A percentile compares a stretch with the other conserved stretches of the same genome.
Conservation (phyloP, 352 stramenopile species). For the Pythium monospermum region DNA sequence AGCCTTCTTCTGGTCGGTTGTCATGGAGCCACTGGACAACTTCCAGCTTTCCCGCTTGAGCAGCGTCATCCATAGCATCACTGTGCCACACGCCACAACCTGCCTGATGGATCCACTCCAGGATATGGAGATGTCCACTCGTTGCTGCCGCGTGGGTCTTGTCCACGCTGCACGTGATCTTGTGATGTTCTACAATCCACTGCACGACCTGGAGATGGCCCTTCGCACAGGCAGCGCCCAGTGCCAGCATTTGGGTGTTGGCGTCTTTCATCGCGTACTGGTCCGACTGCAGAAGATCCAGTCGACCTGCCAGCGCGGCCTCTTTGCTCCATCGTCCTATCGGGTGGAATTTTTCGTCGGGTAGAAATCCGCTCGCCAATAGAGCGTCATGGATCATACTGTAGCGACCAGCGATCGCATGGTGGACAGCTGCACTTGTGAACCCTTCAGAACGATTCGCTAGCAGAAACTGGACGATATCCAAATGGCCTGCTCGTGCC, state of each 20-base stretch:
- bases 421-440: neutral
- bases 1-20: neutral
- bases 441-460: neutral
- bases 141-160: too few species aligned
- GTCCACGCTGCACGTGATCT: too few species aligned
- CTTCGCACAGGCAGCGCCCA: neutral
- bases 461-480: neutral
- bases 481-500: neutral
- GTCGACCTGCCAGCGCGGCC: neutral
- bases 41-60: neutral
- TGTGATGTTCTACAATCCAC: too few species aligned
- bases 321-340: neutral
- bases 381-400: neutral
- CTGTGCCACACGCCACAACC: neutral
- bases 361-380: neutral
- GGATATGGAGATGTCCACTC: too few species aligned
- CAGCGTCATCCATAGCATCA: neutral
- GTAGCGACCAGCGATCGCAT: neutral
- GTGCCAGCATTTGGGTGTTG: neutral
- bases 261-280: neutral
- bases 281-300: neutral
- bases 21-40: neutral
- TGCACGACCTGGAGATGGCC: neutral
- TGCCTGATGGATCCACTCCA: too few species aligned
- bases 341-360: neutral